Evolutionary conservation across 305 asterid species (phyloP).

Genomic region (Fraxinus velutina): DNA sequence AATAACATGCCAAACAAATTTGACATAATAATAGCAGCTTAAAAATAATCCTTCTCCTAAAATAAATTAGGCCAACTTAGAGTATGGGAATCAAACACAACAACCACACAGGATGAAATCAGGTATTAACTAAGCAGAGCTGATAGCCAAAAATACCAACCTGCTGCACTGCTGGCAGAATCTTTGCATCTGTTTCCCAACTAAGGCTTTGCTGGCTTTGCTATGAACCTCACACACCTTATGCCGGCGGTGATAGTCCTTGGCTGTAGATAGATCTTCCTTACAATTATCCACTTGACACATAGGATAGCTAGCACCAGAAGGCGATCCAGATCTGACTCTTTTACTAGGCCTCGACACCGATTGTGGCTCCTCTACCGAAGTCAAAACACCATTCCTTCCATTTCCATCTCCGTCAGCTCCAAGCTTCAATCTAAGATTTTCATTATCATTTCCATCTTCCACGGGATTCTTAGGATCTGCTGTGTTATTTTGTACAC

Average conservation of each 20-base stretch:
- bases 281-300: conserved; percentile 82
- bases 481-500: conserved; percentile 24
- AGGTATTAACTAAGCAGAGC: neutral
- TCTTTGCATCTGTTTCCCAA: conserved; percentile 74
- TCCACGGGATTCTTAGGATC: conserved; percentile 20
- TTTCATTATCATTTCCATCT: conserved; percentile 26
- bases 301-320: conserved; percentile 52
- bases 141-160: conserved; percentile 16
- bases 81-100: neutral
- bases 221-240: conserved; percentile 87
- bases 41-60: conserved; percentile 11
- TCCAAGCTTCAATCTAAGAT: conserved; percentile 56
- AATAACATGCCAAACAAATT: neutral
- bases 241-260: conserved; percentile 83
- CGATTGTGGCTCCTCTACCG: conserved; percentile 40
- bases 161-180: conserved; percentile 92
- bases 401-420: conserved; percentile 30
- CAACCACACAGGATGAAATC: neutral
- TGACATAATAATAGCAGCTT: neutral
- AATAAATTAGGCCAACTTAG: neutral
- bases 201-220: conserved; percentile 62
- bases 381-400: conserved; percentile 29
- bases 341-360: conserved; percentile 58
- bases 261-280: conserved; percentile 66
- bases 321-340: conserved; percentile 77